Base-by-base conservation (phyloP, 495 filamentous ascomycete genomes). In the Neurospora sp. region DNA sequence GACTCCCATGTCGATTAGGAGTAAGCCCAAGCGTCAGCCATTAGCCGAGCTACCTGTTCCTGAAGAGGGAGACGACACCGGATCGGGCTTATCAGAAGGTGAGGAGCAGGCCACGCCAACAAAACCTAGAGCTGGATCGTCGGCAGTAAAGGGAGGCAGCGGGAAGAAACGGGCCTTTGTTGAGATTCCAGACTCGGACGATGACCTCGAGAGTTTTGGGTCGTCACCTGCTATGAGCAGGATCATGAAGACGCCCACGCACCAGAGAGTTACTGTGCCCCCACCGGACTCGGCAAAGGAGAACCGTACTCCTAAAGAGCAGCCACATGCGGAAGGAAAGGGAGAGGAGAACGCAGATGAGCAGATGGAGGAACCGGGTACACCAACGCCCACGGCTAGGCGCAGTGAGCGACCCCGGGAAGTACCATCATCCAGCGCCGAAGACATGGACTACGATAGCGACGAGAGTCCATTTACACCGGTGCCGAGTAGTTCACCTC, bases 101-200 rank as follows among this genome's bases (percentile, higher is more conserved):
- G 70, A 72, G 38, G 74, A 71, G n/a, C 72, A 59, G 39, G 39
- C 69, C 12, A 76, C 76, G 7, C 74, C 74, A 1, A 74, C 39
- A 31, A 69, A 48, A 44, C 35, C 71, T 40, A 66, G 44, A 40
- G 20, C 62, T 42, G 62, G 38, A 37, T 37, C 71, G 12, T 75
- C 75, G 10, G 72, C 74, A 1, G 72, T n/a, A 16, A 69, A 37
- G 62, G n/a, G 70, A 62, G 44, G 39, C 16, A 35, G 72, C 16
- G 70, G 70, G 39, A 72, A 69, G 39, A 76, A 76, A 69, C 70
- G 72, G 5, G 48, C 41, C 6, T 77, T 76, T 39, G 39, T 70
- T 16, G 82, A 84, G 71, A 81, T 85, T 1, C 82, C 83, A 6
- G 83, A 85, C 71, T 82, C 82, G 5, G 82, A 85, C 39, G 82